Percentiles rank a stretch among this genome's conserved stretches.
Conservation (phyloP, 495 filamentous ascomycete genomes). For the Amniculicola lignicola region DNA sequence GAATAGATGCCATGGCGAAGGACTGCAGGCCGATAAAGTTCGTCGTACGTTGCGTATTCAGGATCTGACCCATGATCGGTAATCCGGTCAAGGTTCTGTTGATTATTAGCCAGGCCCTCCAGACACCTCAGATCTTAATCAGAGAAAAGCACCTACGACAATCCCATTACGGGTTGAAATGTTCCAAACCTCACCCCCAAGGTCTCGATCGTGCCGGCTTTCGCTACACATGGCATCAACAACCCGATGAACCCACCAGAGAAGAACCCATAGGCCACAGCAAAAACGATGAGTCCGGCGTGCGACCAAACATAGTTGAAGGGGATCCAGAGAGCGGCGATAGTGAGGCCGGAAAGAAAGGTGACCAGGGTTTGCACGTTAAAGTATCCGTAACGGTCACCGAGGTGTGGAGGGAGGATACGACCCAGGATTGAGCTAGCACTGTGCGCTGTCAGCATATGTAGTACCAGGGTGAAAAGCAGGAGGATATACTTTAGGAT, state of each 20-base stretch:
- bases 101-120: not conserved
- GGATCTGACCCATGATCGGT: slow-evolving; percentile 4
- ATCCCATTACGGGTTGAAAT: not conserved
- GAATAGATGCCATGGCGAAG: not conserved
- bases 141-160: not conserved
- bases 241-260: slow-evolving; percentile 1
- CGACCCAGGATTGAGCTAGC: not conserved
- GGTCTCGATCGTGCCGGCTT: not conserved
- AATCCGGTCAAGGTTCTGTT: not conserved
- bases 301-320: not conserved
- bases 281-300: slow-evolving; percentile 1
- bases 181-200: not conserved
- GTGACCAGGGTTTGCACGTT: not conserved
- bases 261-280: not conserved
- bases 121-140: not conserved
- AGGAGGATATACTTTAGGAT: not conserved
- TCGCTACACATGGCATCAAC: slow-evolving; percentile 3
- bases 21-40: not conserved
- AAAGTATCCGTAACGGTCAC: not conserved
- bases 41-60: not conserved
- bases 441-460: not conserved
- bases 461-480: not conserved
- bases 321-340: slow-evolving; percentile 1
- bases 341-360: not conserved
- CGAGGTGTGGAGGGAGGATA: not conserved